Conservation (phyloP, 768 basidiomycete genomes). For the Trametes meyenii region DNA sequence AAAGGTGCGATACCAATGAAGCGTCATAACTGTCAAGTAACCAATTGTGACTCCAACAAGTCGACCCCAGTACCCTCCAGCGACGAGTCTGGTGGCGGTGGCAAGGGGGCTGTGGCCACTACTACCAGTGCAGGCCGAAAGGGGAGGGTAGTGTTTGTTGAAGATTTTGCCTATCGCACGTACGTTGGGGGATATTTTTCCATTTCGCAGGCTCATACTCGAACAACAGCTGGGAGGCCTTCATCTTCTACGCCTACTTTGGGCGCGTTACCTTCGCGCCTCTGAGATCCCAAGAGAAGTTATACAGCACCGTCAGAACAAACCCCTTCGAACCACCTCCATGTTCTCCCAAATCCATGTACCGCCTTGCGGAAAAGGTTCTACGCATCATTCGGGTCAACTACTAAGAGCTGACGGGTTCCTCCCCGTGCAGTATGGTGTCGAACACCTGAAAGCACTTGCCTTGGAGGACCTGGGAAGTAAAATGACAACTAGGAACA, state of each 20-base stretch:
- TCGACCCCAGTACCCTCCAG: no score
- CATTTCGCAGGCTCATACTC: not conserved
- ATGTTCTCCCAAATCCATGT: conserved; percentile 34
- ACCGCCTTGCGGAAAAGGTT: conserved; percentile 29
- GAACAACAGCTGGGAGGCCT: conserved; percentile 13
- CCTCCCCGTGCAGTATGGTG: conserved; percentile 4
- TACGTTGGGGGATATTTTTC: conserved; percentile 1
- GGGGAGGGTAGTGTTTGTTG: conserved; percentile 16
- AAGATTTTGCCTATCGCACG: conserved; percentile 27
- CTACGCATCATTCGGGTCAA: not conserved
- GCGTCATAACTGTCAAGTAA: no score
- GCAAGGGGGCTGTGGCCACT: no score
- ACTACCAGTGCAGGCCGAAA: no score
- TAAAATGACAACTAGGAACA: conserved; percentile 23
- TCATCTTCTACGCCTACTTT: conserved; percentile 29
- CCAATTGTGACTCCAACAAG: no score
- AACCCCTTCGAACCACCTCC: not conserved
- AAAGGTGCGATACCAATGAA: no score
- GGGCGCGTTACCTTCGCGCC: conserved; percentile 22
- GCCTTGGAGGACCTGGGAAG: conserved; percentile 21
- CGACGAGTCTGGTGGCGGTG: no score
- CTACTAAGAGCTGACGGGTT: not conserved
- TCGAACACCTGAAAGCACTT: conserved; percentile 15
- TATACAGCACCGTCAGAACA: not conserved
- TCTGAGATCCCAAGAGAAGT: conserved; percentile 12